Evolutionary conservation across 2,329 filamentous ascomycete species (phyloP).

Genomic region (Calonectria pseudoturangicola): DNA sequence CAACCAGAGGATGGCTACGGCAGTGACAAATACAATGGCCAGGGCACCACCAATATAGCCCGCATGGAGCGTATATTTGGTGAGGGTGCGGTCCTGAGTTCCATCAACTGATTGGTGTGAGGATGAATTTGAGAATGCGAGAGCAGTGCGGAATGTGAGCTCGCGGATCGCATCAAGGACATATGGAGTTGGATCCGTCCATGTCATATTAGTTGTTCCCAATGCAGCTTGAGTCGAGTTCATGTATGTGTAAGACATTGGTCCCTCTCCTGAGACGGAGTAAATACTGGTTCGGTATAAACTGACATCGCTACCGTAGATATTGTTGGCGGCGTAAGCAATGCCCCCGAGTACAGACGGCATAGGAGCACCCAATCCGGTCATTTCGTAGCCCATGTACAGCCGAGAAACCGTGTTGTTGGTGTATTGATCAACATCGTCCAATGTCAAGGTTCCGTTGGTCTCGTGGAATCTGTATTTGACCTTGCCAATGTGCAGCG

Average conservation of each 20-base stretch:
- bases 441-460: conserved; percentile 30
- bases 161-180: conserved; percentile 29
- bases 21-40: conserved; percentile 6
- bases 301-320: conserved; percentile 24
- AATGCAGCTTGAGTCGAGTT: conserved; percentile 24
- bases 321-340: conserved; percentile 17
- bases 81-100: conserved; percentile 12
- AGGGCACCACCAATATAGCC: conserved; percentile 15
- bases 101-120: conserved; percentile 13
- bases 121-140: conserved; percentile 30
- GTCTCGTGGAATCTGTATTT: conserved; percentile 20
- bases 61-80: conserved; percentile 25
- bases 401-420: conserved; percentile 18
- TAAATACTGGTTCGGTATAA: conserved; percentile 25
- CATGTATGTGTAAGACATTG: conserved; percentile 35
- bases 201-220: conserved; percentile 31
- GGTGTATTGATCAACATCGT: not conserved
- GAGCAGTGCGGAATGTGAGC: conserved; percentile 31
- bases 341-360: conserved; percentile 27
- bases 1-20: conserved; percentile 3
- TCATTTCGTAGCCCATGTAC: conserved; percentile 8
- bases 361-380: conserved; percentile 5
- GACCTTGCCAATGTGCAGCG: conserved; percentile 26
- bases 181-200: conserved; percentile 26
- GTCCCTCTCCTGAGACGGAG: conserved; percentile 11